Base-by-base conservation (phyloP, 2,329 filamentous ascomycete genomes). In the Nigrospora osmanthi region DNA sequence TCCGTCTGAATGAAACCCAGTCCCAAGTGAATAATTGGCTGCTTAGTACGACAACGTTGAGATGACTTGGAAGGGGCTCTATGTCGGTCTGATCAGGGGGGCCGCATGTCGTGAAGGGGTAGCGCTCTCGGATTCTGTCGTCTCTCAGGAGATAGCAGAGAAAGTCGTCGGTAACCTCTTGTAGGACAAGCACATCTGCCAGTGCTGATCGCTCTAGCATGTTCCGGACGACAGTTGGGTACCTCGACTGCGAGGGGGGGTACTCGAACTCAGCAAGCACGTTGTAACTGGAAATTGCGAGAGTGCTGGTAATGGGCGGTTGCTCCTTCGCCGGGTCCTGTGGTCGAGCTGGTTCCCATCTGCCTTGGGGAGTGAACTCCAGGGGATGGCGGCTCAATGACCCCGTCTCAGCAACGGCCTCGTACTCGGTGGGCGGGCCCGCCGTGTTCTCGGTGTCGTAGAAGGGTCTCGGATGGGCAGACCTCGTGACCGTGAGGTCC, bases 111-210 rank as follows among this genome's bases (percentile, higher is more conserved):
- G 65, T 60, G 54, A 73, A 84, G 1, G 72, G 68, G 50, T 81
- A 85, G 2, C 58, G 61, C 11, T 59, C 51, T 28, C 68, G 67
- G 19, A 85, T 64, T 2, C 61, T 53, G 2, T 61, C 47, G 44
- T 76, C 58, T 3, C 56, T 53, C 2, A 85, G 71, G 1, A 86
- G 62, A 46, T 70, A 72, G 0, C 69, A 67, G 0, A 86, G 68
- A 48, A 85, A 83, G 35, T 77, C 69, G 49, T 85, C 80, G 0
- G 80, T 82, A 1, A 85, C 76, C 60, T 85, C 82, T 56, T 85
- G 73, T 6, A 86, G 66, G 3, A 77, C 63, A 10, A 78, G 51
- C 3, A 76, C 59, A 45, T 78, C 73, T 9, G 75, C 64, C 1
- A 54, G 47, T 3, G 72, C 71, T 9, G 61, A 57, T 5, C 56